Evolutionary conservation across 768 basidiomycete species (phyloP).

Genomic region (Phanerochaete carnosa): DNA sequence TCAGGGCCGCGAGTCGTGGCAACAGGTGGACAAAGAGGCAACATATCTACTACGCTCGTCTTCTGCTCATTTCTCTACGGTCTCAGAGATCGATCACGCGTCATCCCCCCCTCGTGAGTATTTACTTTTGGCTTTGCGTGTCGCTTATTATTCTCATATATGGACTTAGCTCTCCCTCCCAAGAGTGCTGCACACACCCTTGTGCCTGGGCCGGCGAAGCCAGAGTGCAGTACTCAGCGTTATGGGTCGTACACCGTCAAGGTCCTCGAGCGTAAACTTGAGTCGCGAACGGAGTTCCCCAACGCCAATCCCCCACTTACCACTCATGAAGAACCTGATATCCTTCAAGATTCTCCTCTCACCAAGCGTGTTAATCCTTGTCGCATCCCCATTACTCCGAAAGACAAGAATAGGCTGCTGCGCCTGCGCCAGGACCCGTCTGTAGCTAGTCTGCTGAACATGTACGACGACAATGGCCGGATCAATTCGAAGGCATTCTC

Average conservation of each 20-base stretch:
- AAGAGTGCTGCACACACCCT: slow-evolving; percentile 51
- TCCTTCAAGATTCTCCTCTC: slow-evolving; percentile 17
- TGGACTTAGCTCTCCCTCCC: slow-evolving; percentile 51
- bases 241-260: slow-evolving; percentile 71
- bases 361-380: slow-evolving; percentile 25
- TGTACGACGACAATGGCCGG: slow-evolving; percentile 73
- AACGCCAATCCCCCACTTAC: slow-evolving; percentile 48
- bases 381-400: slow-evolving; percentile 36
- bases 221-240: slow-evolving; percentile 37
- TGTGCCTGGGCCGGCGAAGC: slow-evolving; percentile 47
- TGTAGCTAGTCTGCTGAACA: slow-evolving; percentile 65
- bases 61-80: slow-evolving; percentile 61
- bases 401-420: slow-evolving; percentile 50
- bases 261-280: slow-evolving; percentile 60
- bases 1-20: slow-evolving; percentile 10
- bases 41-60: slow-evolving; percentile 64
- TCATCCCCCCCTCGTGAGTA: slow-evolving; percentile 69
- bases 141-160: no score
- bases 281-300: slow-evolving; percentile 63
- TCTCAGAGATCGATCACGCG: slow-evolving; percentile 52
- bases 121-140: background rate
- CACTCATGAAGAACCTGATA: slow-evolving; percentile 12
- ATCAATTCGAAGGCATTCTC: slow-evolving; percentile 62
- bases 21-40: slow-evolving; percentile 44
- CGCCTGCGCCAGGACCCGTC: slow-evolving; percentile 74